A percentile compares a stretch with the other conserved stretches of the same genome.
Conservation (phyloP, 331 rosid species). For the Saraca asoca region DNA sequence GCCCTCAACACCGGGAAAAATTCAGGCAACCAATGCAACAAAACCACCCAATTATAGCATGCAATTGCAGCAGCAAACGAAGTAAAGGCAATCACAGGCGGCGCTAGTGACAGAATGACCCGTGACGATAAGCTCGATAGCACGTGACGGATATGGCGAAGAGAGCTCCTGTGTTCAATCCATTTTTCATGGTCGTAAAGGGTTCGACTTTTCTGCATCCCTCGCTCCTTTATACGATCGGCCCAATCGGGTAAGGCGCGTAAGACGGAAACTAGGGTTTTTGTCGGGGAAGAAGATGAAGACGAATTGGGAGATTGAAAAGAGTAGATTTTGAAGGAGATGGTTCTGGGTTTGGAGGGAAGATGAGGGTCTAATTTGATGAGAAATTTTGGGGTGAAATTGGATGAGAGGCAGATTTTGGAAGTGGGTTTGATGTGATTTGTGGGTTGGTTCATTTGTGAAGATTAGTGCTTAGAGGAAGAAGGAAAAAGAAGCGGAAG, state of each 20-base stretch:
- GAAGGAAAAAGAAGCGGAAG: conserved; percentile 1
- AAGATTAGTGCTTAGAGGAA: conserved; percentile 19
- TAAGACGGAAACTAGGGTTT: conserved; percentile 45
- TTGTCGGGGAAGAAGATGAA: conserved; percentile 23
- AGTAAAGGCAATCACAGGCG: conserved; percentile 75
- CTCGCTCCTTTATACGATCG: conserved; percentile 67
- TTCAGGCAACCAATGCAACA: conserved; percentile 53
- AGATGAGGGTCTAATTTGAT: conserved; percentile 21
- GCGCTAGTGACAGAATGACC: conserved; percentile 68
- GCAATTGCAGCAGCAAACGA: conserved; percentile 63
- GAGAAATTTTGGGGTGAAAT: conserved; percentile 44
- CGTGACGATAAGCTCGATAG: conserved; percentile 74
- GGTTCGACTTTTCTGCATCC: conserved; percentile 55
- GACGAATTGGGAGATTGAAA: conserved; percentile 18
- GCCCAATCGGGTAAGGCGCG: conserved; percentile 80
- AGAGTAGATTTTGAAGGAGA: conserved; percentile 36
- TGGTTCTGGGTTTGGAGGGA: conserved; percentile 37
- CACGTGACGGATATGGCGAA: conserved; percentile 80
- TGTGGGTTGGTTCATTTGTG: conserved; percentile 48
- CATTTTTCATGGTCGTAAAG: conserved; percentile 67
- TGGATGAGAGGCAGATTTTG: conserved; percentile 39
- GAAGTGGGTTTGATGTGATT: conserved; percentile 43
- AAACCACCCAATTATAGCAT: conserved; percentile 63
- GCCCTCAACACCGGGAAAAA: conserved; percentile 58
- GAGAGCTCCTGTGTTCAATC: conserved; percentile 77